phyloP scores from a whole-genome alignment of 805 yeast genomes.

The Saccharomycopsis selenospora region DNA sequence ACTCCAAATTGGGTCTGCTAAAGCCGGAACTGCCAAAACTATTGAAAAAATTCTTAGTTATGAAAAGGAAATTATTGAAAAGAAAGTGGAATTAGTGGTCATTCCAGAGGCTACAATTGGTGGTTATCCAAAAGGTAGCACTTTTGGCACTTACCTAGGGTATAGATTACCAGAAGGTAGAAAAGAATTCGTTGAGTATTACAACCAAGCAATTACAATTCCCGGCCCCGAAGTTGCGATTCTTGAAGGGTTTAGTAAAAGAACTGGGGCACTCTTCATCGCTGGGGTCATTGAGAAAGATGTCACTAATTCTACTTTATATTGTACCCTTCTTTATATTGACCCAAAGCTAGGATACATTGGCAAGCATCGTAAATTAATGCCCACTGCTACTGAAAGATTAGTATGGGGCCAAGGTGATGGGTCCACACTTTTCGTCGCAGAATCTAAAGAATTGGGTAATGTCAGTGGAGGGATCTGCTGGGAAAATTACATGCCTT shows the following conservation, averaged over 20 bases:
- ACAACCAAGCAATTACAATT: slow-evolving; percentile 30
- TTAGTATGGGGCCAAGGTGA: slow-evolving; percentile 42
- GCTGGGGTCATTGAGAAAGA: slow-evolving; percentile 37
- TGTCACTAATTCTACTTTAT: slow-evolving; percentile 32
- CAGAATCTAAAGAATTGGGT: slow-evolving; percentile 30
- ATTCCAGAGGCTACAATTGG: slow-evolving; percentile 41
- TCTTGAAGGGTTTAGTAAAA: slow-evolving; percentile 29
- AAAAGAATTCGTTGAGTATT: slow-evolving; percentile 33
- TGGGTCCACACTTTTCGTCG: slow-evolving; percentile 37
- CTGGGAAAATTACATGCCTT: slow-evolving; percentile 41
- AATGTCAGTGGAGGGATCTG: slow-evolving; percentile 41
- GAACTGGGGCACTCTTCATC: slow-evolving; percentile 32
- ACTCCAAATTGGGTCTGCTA: slow-evolving; percentile 36
- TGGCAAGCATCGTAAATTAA: slow-evolving; percentile 37
- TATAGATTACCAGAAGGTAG: slow-evolving; percentile 36
- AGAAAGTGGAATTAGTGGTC: slow-evolving; percentile 34
- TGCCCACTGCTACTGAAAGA: slow-evolving; percentile 41
- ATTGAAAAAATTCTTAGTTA: slow-evolving; percentile 33
- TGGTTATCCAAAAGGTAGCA: slow-evolving; percentile 40
- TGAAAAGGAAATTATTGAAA: slow-evolving; percentile 30
- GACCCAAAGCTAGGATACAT: slow-evolving; percentile 34
- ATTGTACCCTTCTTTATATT: slow-evolving; percentile 36
- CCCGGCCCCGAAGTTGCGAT: slow-evolving; percentile 32
- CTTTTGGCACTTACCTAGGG: slow-evolving; percentile 37
- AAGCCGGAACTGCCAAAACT: slow-evolving; percentile 33